Evolutionary conservation across 257 asterid genomes (phyloP), one percentile per base, ranked within the genome.

Genomic region (Cynanchum wilfordii): DNA sequence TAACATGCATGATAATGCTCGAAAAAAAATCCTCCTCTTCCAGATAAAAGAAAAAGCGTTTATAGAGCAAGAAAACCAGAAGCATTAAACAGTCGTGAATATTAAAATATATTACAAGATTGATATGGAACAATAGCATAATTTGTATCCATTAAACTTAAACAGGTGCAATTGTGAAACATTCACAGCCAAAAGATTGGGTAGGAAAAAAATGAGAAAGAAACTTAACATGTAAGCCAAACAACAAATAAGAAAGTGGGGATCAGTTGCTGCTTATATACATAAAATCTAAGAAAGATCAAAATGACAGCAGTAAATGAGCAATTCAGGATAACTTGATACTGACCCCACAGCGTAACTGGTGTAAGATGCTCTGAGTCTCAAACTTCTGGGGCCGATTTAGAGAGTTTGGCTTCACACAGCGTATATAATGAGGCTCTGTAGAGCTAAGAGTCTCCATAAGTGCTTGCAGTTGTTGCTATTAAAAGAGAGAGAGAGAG

Each of bases 261-360:
- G 27, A 17, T 36, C 22, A 63, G 17, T 52, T 19, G 5, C 42
- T 30, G 30, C 51, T 20, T 12, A 2, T 20, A 27, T 66, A 40
- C 36, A 52, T 52, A 65, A 52, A 15, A 50, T 38, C 50, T n/a
- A 29, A 16, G 38, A 77, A 29, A n/a, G 38, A 77, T 19, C 40
- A 49, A 68, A 24, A 30, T 54, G 25, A 68, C 22, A 25, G 33
- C 1, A 29, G 62, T 16, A 56, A 54, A 55, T 62, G 69, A 77
- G 66, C 51, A 66, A 59, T 71, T 71, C 70, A 51, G 70, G 51
- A 19, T 64, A 22, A 36, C 11, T 30, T 30, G 56, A 67, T 52
- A 88, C 95, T 83, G 73, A 95, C 99, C 99, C 99, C 99, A 84
- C 99, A 95, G 79, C 99, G 99, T 83, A 95, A 82, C 86, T 95